These are phyloP conservation scores for Aspergillus wentii DNA, from an alignment of 495 filamentous ascomycete species.

Conservation along the genomic window DNA sequence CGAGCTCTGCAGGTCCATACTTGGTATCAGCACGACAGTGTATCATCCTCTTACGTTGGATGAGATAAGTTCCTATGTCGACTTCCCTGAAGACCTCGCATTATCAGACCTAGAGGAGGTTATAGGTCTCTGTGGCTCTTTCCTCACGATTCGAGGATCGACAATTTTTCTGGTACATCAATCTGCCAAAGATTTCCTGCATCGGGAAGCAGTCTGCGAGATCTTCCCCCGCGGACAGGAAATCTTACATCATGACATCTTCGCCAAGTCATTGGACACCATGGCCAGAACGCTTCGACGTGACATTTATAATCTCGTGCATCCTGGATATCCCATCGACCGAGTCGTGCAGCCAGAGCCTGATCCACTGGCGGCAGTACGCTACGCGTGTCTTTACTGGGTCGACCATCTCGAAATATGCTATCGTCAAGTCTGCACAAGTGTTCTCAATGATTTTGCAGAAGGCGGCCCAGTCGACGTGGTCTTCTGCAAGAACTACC, in stretches of 20 bases:
- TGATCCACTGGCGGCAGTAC: slow-evolving; percentile 12
- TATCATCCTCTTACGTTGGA: slow-evolving; percentile 22
- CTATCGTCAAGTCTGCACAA: slow-evolving; percentile 1
- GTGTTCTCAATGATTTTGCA: slow-evolving; percentile 7
- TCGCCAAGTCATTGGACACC: slow-evolving; percentile 18
- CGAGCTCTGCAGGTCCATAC: slow-evolving; percentile 6
- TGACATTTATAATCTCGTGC: slow-evolving; percentile 14
- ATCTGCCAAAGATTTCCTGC: slow-evolving; percentile 37
- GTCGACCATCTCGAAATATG: slow-evolving; percentile 25
- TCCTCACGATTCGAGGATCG: slow-evolving; percentile 17
- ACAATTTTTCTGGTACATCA: slow-evolving; percentile 36
- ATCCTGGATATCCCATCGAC: slow-evolving; percentile 1
- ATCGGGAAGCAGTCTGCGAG: not conserved
- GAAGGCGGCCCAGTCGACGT: slow-evolving; percentile 1
- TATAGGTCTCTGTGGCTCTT: slow-evolving; percentile 14
- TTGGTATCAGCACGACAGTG: slow-evolving; percentile 12
- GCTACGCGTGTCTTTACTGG: slow-evolving; percentile 36
- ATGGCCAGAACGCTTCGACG: slow-evolving; percentile 11
- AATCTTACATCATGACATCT: slow-evolving; percentile 20
- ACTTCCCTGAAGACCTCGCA: slow-evolving; percentile 5
- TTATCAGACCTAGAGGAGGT: slow-evolving; percentile 4
- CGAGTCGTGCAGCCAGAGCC: slow-evolving; percentile 1
- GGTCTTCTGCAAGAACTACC: slow-evolving; percentile 21
- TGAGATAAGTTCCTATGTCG: slow-evolving; percentile 15
- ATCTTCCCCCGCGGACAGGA: slow-evolving; percentile 13